Percentiles rank a stretch among this genome's conserved stretches.
Conservation (phyloP, 139 green algal species). For the Coccomyxa sp. region DNA sequence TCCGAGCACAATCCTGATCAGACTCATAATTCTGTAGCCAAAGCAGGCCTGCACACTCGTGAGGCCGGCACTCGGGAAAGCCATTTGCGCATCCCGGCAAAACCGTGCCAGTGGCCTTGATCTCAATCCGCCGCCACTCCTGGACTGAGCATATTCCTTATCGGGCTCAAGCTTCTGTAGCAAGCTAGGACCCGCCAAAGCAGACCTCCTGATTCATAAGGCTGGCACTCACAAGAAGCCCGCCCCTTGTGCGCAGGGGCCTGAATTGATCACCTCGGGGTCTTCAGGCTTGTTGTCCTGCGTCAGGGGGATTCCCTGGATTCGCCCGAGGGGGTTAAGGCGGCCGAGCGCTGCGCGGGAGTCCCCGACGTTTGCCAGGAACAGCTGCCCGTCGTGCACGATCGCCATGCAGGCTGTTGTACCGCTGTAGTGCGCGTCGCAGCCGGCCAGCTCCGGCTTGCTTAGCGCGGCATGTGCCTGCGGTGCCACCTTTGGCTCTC, state of each 20-base stretch:
- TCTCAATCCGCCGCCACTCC: not conserved
- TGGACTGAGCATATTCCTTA: not conserved
- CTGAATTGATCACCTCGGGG: not conserved
- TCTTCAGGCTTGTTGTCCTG: constrained; percentile 34
- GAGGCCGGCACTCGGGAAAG: too few species aligned
- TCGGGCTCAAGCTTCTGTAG: too few species aligned
- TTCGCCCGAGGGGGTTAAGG: not conserved
- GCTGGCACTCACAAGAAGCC: too few species aligned
- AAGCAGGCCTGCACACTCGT: too few species aligned
- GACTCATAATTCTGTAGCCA: too few species aligned
- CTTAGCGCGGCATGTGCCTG: constrained; percentile 18
- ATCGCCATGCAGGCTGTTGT: constrained; percentile 38
- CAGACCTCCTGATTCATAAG: too few species aligned
- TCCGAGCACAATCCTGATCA: too few species aligned
- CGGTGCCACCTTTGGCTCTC: not conserved
- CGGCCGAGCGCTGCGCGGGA: constrained; percentile 23
- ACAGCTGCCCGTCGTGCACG: constrained; percentile 9
- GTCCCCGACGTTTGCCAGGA: constrained; percentile 29
- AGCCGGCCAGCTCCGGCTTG: constrained; percentile 3
- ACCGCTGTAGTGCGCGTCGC: constrained; percentile 27
- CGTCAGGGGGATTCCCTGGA: constrained; percentile 35
- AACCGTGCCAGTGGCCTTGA: too few species aligned
- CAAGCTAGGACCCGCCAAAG: too few species aligned
- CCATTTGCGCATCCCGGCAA: too few species aligned
- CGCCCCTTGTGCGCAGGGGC: too few species aligned